These are phyloP conservation scores for Xylaria grammica DNA, from an alignment of 495 filamentous ascomycete genomes.

Conservation along the genomic window DNA sequence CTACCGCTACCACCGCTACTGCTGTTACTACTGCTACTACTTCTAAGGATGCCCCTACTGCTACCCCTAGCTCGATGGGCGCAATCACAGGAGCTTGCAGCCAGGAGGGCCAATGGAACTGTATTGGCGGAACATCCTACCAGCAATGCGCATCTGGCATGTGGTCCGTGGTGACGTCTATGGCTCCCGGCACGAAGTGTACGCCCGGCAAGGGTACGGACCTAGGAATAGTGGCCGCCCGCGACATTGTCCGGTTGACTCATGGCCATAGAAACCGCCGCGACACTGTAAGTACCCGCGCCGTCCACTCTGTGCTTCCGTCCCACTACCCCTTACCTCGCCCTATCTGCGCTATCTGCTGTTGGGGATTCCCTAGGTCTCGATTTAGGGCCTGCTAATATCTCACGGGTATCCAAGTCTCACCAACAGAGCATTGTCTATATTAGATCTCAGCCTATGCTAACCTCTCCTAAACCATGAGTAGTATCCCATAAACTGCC, in stretches of 20 bases:
- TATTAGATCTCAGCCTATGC: neutral
- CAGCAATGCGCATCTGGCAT: slow-evolving; percentile 50
- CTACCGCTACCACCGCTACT: slow-evolving; percentile 21
- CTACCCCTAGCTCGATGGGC: slow-evolving; percentile 27
- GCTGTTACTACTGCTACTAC: slow-evolving; percentile 20
- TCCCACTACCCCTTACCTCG: no score
- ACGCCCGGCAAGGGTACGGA: slow-evolving; percentile 35
- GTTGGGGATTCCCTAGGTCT: no score
- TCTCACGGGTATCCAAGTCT: neutral
- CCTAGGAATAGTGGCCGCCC: slow-evolving; percentile 37
- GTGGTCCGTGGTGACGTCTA: slow-evolving; percentile 45
- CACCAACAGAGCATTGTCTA: neutral
- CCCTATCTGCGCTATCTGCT: no score
- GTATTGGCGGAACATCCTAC: slow-evolving; percentile 46
- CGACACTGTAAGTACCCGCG: slow-evolving; percentile 8
- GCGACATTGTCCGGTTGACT: no score
- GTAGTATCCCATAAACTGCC: slow-evolving; percentile 25
- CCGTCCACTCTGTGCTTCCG: neutral
- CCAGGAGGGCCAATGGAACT: slow-evolving; percentile 52
- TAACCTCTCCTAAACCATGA: neutral
- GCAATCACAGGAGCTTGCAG: slow-evolving; percentile 42
- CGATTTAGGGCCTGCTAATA: neutral
- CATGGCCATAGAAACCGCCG: neutral
- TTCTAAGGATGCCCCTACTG: slow-evolving; percentile 25
- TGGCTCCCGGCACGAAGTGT: slow-evolving; percentile 48